Evolutionary conservation across 331 rosid species (phyloP), one percentile per base, ranked within the genome.

Genomic region (Malus hybrid): DNA sequence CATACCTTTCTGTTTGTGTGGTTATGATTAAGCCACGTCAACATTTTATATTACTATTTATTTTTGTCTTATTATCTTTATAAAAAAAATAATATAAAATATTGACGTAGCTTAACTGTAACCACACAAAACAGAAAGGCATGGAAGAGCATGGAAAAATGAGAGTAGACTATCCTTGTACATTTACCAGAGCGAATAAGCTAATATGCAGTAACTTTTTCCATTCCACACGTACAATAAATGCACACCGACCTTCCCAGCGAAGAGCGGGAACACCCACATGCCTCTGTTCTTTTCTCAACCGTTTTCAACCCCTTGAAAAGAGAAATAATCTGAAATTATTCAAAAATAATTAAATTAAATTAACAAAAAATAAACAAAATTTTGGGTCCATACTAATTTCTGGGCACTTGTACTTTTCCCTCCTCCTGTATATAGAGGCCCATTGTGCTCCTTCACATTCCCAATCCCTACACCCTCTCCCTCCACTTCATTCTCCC

Each of bases 211-310:
- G 70, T 55, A 56, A 70, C 50, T 77, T 84, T 31, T 39, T 62
- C 12, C 10, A 15, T 76, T 75, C 70, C 57, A 56, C 60, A 65
- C 67, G 52, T 42, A 68, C 84, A 78, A 82, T 88, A 84, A 88
- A 78, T 74, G 82, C 86, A 57, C 96, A 87, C 90, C 93, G 92
- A 90, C 96, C 81, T 70, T 57, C 70, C 74, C 84, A 67, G 87
- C 75, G 57, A 44, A 83, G 81, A 36, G 79, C 60, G 57, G 81
- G 82, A 64, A 80, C 80, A 28, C 76, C 70, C 96, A 92, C 94
- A 83, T 87, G 91, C 62, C 74, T 34, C 81, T 80, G 83, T 84
- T 83, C 76, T 81, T 76, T 74, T 75, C 79, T 64, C 76, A 76
- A 73, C 82, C 76, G 82, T 83, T 82, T 78, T 29, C 74, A 65